Evolutionary conservation across 148 eudicot species (phyloP), one percentile per base, ranked within the genome.

Genomic region (Diospyros kaki): DNA sequence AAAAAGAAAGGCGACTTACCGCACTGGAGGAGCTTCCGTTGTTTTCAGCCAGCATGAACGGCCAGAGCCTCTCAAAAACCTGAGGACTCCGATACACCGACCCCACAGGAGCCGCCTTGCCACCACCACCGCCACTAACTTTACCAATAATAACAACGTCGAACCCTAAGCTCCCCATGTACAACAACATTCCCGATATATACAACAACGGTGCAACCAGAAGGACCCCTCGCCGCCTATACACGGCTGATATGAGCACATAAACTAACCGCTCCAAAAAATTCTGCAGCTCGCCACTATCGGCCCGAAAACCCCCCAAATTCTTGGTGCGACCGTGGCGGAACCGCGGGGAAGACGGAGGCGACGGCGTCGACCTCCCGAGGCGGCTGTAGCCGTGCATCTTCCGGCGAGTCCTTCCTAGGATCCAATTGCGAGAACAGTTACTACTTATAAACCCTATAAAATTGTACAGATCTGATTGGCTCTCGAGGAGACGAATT

Each of bases 201-300:
- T 95, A 92, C 84, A 95, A 69, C 81, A 95, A 71, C 0, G 98
- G 98, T 2, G 96, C 97, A 51, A 90, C 78, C 73, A 95, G 80
- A 6, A 94, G 73, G 80, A 95, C 85, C 61, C 98, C 94, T 73
- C 90, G 85, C 68, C 96, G 80, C 79, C 93, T 83, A 64, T 89
- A 92, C 63, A 87, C 89, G 11, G 88, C 74, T 38, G 97, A 78
- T 58, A 95, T 86, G 9, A 92, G 73, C 28, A 85, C 40, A 76
- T 82, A 92, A 56, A 87, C 87, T 73, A 86, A 60, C 60, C 93
- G 86, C 86, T 92, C 98, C 64, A 85, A 76, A 70, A 84, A 84
- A 84, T 86, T 82, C 72, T 88, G 86, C 17, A 83, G 11, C 82
- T 90, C 66, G 41, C 73, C 65, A 56, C 52, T 61, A 64, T 79